phyloP scores from a whole-genome alignment of 179 eudicot species.

The Carnegiea gigantea region DNA sequence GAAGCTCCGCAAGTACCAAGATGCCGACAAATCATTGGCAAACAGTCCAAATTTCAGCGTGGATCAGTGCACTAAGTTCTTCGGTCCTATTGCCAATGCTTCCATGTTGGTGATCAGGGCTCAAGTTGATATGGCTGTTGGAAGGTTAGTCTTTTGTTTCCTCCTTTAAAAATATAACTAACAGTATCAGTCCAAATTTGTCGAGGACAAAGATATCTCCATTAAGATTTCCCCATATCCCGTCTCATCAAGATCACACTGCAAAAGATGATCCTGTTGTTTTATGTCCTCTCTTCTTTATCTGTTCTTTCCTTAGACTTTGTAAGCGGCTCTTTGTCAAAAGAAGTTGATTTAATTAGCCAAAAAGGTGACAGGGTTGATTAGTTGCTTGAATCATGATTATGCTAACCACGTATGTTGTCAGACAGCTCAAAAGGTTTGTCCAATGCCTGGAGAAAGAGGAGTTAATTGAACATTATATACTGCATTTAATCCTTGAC shows the following conservation, averaged over 20 bases:
- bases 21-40: slow-evolving; percentile 35
- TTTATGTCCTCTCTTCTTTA: not conserved
- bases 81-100: slow-evolving; percentile 63
- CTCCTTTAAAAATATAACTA: not conserved
- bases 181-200: too few species aligned
- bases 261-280: not conserved
- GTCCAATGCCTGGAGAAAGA: slow-evolving; percentile 15
- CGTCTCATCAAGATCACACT: not conserved
- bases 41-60: slow-evolving; percentile 60
- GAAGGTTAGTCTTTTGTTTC: slow-evolving; percentile 55
- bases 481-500: slow-evolving; percentile 14
- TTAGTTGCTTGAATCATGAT: slow-evolving; percentile 29
- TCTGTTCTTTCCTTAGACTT: slow-evolving; percentile 4
- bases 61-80: slow-evolving; percentile 64
- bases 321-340: slow-evolving; percentile 6
- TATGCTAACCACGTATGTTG: slow-evolving; percentile 31
- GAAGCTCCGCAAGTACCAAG: slow-evolving; percentile 56
- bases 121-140: slow-evolving; percentile 74
- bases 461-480: slow-evolving; percentile 16
- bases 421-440: slow-evolving; percentile 41
- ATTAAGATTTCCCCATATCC: slow-evolving; percentile 5
- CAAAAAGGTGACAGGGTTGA: slow-evolving; percentile 20
- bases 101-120: slow-evolving; percentile 58
- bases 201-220: not conserved
- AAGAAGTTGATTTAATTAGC: slow-evolving; percentile 15